Conservation (phyloP, 169 alveolate species). For the Cryptosporidium parvum region DNA sequence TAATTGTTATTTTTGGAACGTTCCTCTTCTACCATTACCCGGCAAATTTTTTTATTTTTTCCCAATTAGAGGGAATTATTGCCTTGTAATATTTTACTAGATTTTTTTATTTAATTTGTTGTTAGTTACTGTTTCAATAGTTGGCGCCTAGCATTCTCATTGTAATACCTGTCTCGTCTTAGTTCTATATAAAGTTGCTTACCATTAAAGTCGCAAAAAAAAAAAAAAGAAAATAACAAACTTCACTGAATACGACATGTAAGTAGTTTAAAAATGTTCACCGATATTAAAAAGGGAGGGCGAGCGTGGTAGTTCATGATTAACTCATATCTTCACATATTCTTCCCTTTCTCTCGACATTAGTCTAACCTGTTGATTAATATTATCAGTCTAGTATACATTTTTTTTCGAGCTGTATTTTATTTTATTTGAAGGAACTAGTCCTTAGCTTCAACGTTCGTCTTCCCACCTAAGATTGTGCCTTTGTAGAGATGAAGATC, state of each 20-base stretch:
- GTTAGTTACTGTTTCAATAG: neutral
- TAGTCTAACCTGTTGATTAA: too few relatives aligned
- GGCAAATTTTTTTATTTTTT: slow-evolving; percentile 9
- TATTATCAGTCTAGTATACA: too few relatives aligned
- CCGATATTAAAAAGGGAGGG: too few relatives aligned
- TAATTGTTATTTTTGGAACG: neutral
- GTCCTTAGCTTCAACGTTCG: neutral
- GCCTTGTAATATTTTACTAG: slow-evolving; percentile 22
- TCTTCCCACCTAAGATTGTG: neutral
- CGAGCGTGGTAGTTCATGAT: too few relatives aligned
- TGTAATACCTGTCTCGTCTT: slow-evolving; percentile 20
- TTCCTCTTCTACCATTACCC: slow-evolving; percentile 18
- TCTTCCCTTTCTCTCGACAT: too few relatives aligned
- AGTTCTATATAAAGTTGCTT: neutral
- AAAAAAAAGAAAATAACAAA: neutral
- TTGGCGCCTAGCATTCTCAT: neutral
- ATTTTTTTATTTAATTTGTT: neutral
- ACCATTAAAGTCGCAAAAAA: neutral
- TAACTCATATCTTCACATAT: too few relatives aligned
- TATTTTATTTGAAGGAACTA: too few relatives aligned
- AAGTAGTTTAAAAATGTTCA: neutral
- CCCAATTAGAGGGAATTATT: slow-evolving; percentile 4
- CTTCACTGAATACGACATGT: too few relatives aligned
- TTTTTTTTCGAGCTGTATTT: too few relatives aligned
- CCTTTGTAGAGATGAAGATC: neutral